Evolutionary conservation across 352 stramenopile genomes (phyloP).

Genomic region (Thalassiosira allenii): DNA sequence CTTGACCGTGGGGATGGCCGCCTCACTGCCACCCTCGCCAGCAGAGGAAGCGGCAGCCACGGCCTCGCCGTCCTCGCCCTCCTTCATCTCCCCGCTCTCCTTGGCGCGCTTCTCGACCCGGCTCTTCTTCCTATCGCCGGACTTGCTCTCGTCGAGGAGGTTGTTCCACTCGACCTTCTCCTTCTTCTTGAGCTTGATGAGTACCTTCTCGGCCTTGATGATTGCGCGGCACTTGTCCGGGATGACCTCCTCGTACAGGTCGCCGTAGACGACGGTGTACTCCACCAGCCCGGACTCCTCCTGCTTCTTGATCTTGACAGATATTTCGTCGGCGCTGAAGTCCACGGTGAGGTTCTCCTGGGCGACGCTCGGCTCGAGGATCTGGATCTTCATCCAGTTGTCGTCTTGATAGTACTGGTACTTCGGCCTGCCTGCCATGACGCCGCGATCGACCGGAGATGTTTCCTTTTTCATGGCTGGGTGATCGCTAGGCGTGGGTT

Average conservation of each 20-base stretch:
- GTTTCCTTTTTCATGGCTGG: constrained; percentile 8
- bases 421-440: constrained; percentile 68
- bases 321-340: constrained; percentile 71
- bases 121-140: constrained; percentile 29
- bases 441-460: not conserved
- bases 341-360: constrained; percentile 63
- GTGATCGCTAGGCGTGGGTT: constrained; percentile 7
- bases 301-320: constrained; percentile 74
- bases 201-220: constrained; percentile 82
- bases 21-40: not conserved
- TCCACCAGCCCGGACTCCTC: too few relatives aligned
- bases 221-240: constrained; percentile 70
- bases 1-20: not conserved
- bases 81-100: not conserved
- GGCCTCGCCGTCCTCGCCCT: not conserved
- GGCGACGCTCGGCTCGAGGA: constrained; percentile 76
- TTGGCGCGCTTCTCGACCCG: constrained; percentile 40
- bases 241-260: constrained; percentile 77
- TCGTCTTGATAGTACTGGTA: constrained; percentile 88
- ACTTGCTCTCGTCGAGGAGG: constrained; percentile 73
- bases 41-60: not conserved
- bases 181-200: constrained; percentile 85
- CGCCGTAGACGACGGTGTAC: too few relatives aligned
- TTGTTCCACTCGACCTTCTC: constrained; percentile 83
- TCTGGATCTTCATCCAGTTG: constrained; percentile 82